Conservation (phyloP, 2,329 filamentous ascomycete genomes). For the Diplodia mutila region DNA sequence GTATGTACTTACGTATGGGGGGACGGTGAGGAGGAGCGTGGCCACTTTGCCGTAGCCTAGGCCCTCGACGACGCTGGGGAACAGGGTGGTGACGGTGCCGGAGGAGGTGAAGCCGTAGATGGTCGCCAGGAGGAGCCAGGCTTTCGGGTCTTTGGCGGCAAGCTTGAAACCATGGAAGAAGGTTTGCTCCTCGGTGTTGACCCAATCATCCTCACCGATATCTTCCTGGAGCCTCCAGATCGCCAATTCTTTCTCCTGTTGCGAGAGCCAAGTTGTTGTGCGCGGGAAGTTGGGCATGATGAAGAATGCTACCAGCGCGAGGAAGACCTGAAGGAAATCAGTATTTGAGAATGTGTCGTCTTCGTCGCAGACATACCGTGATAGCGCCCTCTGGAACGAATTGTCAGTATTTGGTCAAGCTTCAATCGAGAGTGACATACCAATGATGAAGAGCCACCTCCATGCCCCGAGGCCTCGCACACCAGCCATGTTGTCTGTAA, state of each 20-base stretch:
- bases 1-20: constrained; percentile 32
- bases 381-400: background rate
- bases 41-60: constrained; percentile 40
- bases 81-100: constrained; percentile 40
- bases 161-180: constrained; percentile 40
- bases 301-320: background rate
- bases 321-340: background rate
- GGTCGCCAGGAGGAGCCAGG: constrained; percentile 42
- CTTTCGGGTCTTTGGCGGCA: constrained; percentile 39
- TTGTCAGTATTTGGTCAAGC: background rate
- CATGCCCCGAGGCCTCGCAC: constrained; percentile 39
- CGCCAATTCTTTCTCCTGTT: constrained; percentile 8
- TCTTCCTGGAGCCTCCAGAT: constrained; percentile 38
- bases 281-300: constrained; percentile 18
- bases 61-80: constrained; percentile 34
- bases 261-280: constrained; percentile 4
- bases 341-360: no score
- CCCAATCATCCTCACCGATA: constrained; percentile 39
- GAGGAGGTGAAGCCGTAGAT: constrained; percentile 42
- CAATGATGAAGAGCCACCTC: constrained; percentile 38
- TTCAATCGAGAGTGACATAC: background rate
- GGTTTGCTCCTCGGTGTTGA: constrained; percentile 34
- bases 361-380: constrained; percentile 3
- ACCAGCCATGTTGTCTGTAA: constrained; percentile 46
- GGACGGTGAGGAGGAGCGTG: constrained; percentile 39